Evolutionary conservation across 306 rosid genomes (phyloP), one percentile per base, ranked within the genome.

Genomic region (Cucumis melo): DNA sequence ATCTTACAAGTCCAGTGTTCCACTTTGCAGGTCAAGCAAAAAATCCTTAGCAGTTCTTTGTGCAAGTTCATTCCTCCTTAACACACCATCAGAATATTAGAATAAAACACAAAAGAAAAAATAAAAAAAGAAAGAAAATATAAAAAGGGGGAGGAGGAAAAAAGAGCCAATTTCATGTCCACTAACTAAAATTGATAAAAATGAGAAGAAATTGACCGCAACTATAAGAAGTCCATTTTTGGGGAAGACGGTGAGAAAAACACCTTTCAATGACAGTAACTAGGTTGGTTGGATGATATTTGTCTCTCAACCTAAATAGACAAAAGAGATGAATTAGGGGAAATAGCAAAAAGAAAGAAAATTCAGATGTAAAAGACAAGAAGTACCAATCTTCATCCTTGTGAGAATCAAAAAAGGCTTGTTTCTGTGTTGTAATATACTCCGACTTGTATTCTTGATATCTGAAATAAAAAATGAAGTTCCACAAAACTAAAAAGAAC

Each of bases 261-360:
- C 77, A 89, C 99, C 97, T 92, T 82, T 92, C 98, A 55, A 92
- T 90, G 82, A 92, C 99, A 63, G 89, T 42, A 51, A 90, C 82
- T 81, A 95, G 91, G 86, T 89, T 95, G 72, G 97, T 89, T 21
- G 99, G 99, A 88, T 95, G 99, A 83, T 92, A 95, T 83, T 92
- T 95, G 84, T 95, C 91, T 82, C 83, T 95, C 89, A 95, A 89
- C 99, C 99, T 95, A 80, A 76, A 80, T 24, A 74, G 62, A 78
- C 20, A 57, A 77, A 79, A 59, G 54, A 68, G 79, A 75, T 81
- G 53, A 61, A 65, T 81, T 67, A 85, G 38, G 75, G 23, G 6
- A 12, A 48, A 32, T 24, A 12, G n/a, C 7, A 7, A 78, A 67
- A 24, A 21, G 65, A 62, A 15, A 78, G 29, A 38, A 63, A 66